Base-by-base conservation (phyloP, 768 basidiomycete species). In the Glaciozyma antarctica region DNA sequence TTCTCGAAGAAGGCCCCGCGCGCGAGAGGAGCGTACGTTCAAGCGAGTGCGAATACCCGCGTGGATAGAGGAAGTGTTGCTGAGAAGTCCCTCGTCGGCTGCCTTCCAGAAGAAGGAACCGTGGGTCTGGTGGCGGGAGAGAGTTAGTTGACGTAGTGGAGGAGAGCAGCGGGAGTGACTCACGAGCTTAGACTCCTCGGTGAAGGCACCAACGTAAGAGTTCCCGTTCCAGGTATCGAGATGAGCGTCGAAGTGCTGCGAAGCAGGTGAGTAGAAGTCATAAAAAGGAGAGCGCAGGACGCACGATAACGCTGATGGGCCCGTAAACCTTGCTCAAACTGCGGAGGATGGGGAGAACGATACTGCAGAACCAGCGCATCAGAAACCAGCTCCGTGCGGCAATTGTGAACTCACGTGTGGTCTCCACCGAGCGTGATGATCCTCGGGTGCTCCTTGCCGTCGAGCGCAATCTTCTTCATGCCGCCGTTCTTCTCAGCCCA, bases 371-470 rank as follows among this genome's bases (percentile, higher is more conserved):
- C 34, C n/a, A 8, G 16, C 15, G 16, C 9, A 22, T 12, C 17
- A 32, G 28, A 32, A 28, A 15, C 26, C 7, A 43, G 19, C 24
- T 30, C 16, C 15, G 8, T 8, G 28, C n/a, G 17, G 2, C 41
- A 9, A 1, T 9, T 2, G 12, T 7, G 8, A 21, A 28, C 51
- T 16, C 9, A 64, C 19, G 89, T 89, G 75, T 92, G 90, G 73
- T 92, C 90, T 9, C 90, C 90, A 30, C 91, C 91, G 34, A 91
- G 79, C 77, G 86, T 86, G 65, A 92, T 76, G 53, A 94, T 85
- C 47, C 86, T 81, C 0, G 91, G 90, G 73, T 87, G 87, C 62
- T 82, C 81, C 53, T 77, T 75, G 3, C 84, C 83, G 72, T 88
- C 86, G 15, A 45, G 45, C 26, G 60, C 44, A 21, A 65, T 13